phyloP scores from a whole-genome alignment of 257 asterid species.

The Echites panduratus region DNA sequence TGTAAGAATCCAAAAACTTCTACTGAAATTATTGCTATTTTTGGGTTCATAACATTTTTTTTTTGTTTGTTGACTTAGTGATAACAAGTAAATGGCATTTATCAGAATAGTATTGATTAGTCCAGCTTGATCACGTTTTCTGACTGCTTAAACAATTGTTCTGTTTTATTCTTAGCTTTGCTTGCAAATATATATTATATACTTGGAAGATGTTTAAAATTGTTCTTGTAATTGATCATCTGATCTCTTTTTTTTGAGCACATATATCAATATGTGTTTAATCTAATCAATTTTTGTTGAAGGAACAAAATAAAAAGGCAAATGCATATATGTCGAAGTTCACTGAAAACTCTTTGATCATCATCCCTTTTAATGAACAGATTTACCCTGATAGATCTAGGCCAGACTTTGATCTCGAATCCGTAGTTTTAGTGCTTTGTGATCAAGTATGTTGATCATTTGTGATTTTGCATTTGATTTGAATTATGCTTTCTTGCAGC shows the following conservation, averaged over 20 bases:
- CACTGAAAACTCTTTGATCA: too few species aligned
- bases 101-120: too few species aligned
- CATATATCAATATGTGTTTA: not conserved
- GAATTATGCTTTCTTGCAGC: conserved; percentile 40
- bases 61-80: too few species aligned
- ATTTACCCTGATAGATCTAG: not conserved
- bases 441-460: conserved; percentile 8
- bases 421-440: conserved; percentile 8
- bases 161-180: not conserved
- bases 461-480: conserved; percentile 19
- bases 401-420: not conserved
- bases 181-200: not conserved
- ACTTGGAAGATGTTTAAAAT: too few species aligned
- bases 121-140: not conserved
- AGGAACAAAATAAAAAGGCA: not conserved
- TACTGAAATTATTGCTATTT: not conserved
- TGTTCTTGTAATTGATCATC: not conserved
- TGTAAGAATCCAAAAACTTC: conserved; percentile 38
- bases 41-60: not conserved
- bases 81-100: too few species aligned
- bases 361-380: too few species aligned
- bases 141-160: not conserved
- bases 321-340: not conserved
- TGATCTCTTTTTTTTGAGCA: not conserved
- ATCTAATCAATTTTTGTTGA: not conserved